phyloP scores from a whole-genome alignment of 2,329 filamentous ascomycete species.

The Tolypocladium ovalisporum region DNA sequence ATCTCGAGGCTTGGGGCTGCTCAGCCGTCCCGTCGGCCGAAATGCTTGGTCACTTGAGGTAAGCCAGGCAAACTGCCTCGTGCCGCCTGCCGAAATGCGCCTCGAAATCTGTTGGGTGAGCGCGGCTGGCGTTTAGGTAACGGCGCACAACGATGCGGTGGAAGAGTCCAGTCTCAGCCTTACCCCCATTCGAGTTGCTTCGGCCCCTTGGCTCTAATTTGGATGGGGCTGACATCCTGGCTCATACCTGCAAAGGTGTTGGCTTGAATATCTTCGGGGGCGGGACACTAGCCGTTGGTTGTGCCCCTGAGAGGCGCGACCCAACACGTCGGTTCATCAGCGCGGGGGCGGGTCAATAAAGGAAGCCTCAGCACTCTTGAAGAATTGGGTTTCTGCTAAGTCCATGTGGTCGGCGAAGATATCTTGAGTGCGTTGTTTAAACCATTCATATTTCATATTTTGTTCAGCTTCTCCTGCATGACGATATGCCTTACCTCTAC shows the following conservation, averaged over 20 bases:
- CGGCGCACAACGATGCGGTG: background rate
- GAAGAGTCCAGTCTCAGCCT: background rate
- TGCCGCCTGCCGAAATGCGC: background rate
- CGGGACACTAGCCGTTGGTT: background rate
- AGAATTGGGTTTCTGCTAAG: background rate
- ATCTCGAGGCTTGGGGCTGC: background rate
- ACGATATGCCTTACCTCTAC: background rate
- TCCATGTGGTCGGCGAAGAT: background rate
- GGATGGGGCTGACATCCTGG: background rate
- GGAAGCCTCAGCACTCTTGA: background rate
- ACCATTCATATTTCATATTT: background rate
- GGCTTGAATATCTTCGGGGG: background rate
- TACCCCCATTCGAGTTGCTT: background rate
- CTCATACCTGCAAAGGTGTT: background rate
- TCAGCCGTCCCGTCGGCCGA: background rate
- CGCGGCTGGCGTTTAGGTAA: background rate
- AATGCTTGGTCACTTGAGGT: background rate
- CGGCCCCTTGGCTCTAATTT: background rate
- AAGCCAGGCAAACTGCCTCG: background rate
- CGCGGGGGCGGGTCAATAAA: background rate
- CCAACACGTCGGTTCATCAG: background rate
- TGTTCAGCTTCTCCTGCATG: rapidly evolving
- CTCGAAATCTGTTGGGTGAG: background rate
- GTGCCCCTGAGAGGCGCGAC: background rate
- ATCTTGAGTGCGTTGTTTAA: background rate